Percentiles rank a stretch among this genome's conserved stretches.
These are phyloP conservation scores for Galerina sulciceps DNA, from an alignment of 768 basidiomycete species.

Conservation along the genomic window DNA sequence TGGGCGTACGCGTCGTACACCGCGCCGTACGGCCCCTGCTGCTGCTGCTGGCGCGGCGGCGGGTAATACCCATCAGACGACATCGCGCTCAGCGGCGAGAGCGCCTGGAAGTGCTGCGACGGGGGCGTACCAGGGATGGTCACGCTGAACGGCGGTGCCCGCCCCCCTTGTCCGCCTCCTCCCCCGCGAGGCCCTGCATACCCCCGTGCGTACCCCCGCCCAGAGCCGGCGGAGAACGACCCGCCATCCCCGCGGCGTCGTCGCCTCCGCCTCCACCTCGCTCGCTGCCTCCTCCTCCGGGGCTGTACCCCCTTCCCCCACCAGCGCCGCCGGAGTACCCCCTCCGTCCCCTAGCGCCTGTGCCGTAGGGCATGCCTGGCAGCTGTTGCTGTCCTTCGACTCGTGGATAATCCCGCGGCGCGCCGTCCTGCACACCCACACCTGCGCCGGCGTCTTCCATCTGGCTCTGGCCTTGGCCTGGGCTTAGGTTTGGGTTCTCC, in stretches of 20 bases:
- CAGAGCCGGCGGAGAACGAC: slow-evolving; percentile 7
- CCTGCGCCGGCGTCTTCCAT: too few relatives aligned
- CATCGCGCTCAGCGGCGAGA: slow-evolving; percentile 12
- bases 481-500: too few relatives aligned
- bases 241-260: slow-evolving; percentile 8
- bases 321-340: background rate
- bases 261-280: slow-evolving; percentile 8
- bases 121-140: slow-evolving; percentile 13
- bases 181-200: slow-evolving; percentile 21
- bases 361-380: too few relatives aligned
- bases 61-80: too few relatives aligned
- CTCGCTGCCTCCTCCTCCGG: slow-evolving; percentile 1
- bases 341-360: too few relatives aligned
- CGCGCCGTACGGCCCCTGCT: too few relatives aligned
- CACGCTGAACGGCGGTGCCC: slow-evolving; percentile 33
- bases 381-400: too few relatives aligned
- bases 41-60: too few relatives aligned
- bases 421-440: too few relatives aligned
- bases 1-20: too few relatives aligned
- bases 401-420: too few relatives aligned
- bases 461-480: too few relatives aligned
- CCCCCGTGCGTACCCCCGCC: slow-evolving; percentile 18
- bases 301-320: slow-evolving; percentile 6
- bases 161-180: slow-evolving; percentile 8
- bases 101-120: slow-evolving; percentile 36